Conservation (phyloP, 2,329 filamentous ascomycete species). For the Colletotrichum sp. region DNA sequence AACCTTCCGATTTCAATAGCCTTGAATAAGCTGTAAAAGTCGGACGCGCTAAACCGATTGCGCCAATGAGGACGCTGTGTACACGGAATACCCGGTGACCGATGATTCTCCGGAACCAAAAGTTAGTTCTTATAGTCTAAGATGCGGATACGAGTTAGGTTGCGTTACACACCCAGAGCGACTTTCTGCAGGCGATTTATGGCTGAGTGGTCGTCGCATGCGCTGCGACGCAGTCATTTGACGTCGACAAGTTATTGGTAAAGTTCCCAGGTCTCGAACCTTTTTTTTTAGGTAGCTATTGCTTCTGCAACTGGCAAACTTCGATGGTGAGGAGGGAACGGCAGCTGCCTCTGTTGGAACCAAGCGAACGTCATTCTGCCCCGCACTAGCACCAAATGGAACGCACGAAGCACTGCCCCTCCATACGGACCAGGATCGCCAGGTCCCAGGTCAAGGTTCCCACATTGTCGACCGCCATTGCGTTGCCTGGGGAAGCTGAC, state of each 20-base stretch:
- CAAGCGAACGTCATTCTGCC: slow-evolving; percentile 19
- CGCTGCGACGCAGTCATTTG: background rate
- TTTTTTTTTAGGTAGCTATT: background rate
- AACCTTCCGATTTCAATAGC: slow-evolving; percentile 14
- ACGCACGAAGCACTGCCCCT: slow-evolving; percentile 12
- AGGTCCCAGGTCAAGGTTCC: slow-evolving; percentile 11
- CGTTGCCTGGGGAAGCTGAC: slow-evolving; percentile 13
- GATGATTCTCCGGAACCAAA: background rate
- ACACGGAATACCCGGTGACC: background rate
- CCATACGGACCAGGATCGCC: slow-evolving; percentile 4
- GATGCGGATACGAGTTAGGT: background rate
- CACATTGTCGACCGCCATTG: slow-evolving; percentile 17
- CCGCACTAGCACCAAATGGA: slow-evolving; percentile 11
- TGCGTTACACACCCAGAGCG: background rate
- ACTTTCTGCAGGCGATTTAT: background rate
- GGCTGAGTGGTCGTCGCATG: background rate
- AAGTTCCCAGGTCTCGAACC: background rate
- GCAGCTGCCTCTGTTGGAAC: background rate
- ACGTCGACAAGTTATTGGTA: background rate
- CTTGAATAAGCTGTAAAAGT: slow-evolving; percentile 5
- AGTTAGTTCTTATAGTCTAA: background rate
- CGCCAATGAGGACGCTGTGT: slow-evolving; percentile 13
- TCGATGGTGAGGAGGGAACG: background rate
- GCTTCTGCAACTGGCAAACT: background rate
- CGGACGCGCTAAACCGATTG: slow-evolving; percentile 22